Evolutionary conservation across 768 basidiomycete species (phyloP).

Genomic region (Panaeolus papilionaceus): DNA sequence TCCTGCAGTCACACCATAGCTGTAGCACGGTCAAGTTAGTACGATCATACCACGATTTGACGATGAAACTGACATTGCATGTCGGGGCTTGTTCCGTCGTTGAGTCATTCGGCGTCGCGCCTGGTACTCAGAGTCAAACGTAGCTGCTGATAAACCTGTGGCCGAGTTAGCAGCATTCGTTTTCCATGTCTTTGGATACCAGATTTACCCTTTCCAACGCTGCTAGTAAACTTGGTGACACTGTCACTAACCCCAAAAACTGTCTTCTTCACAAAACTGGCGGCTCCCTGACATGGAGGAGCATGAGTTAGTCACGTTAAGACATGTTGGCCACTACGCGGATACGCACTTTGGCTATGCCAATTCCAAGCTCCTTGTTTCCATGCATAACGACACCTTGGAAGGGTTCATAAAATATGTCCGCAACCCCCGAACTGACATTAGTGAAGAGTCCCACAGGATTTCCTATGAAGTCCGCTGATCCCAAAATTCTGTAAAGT

Average conservation of each 20-base stretch:
- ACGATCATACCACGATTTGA: conserved; percentile 11
- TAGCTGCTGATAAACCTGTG: conserved; percentile 92
- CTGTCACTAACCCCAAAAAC: conserved; percentile 97
- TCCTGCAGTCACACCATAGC: conserved; percentile 95
- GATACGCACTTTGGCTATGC: conserved; percentile 82
- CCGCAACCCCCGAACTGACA: conserved; percentile 96
- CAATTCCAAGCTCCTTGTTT: conserved; percentile 91
- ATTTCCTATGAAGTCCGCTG: conserved; percentile 95
- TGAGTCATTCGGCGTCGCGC: conserved; percentile 86
- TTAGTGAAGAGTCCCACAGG: conserved; percentile 98
- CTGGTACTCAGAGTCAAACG: conserved; percentile 96
- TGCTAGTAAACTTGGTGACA: conserved; percentile 97
- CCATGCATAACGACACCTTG: conserved; percentile 97
- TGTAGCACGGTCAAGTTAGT: conserved; percentile 33
- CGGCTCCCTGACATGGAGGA: conserved; percentile 74
- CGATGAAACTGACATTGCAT: conserved; percentile 75
- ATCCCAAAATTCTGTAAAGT: conserved; percentile 96
- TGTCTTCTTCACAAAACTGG: conserved; percentile 98
- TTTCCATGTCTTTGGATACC: background rate
- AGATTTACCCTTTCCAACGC: conserved; percentile 86
- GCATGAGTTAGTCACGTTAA: background rate
- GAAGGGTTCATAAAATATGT: conserved; percentile 99
- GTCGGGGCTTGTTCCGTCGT: conserved; percentile 92
- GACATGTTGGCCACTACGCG: background rate
- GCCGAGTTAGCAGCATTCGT: background rate